Conservation (phyloP, 192 early-diverging fungal species). For the Linnemannia exigua region DNA sequence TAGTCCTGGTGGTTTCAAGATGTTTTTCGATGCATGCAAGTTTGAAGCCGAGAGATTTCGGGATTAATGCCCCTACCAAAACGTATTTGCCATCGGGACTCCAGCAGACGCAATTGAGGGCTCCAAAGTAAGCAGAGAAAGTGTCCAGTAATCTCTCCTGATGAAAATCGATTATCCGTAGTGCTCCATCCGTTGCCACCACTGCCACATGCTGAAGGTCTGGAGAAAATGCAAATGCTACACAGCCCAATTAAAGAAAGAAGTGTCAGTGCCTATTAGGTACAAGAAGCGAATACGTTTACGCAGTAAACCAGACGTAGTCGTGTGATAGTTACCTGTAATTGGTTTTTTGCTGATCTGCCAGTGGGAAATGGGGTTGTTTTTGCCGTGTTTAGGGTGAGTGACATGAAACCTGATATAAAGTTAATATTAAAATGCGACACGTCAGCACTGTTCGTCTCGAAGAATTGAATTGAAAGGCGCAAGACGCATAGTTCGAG, state of each 20-base stretch:
- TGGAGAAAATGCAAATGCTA: slow-evolving; percentile 88
- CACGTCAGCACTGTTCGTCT: background rate
- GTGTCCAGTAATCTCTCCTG: slow-evolving; percentile 83
- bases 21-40: background rate
- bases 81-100: slow-evolving; percentile 91
- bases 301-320: background rate
- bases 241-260: slow-evolving; percentile 3
- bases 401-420: slow-evolving; percentile 66
- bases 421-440: background rate
- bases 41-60: background rate
- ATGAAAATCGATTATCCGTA: slow-evolving; percentile 84
- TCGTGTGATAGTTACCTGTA: slow-evolving; percentile 62
- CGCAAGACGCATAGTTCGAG: background rate
- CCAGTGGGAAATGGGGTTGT: slow-evolving; percentile 91
- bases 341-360: slow-evolving; percentile 77
- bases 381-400: slow-evolving; percentile 73
- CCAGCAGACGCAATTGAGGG: slow-evolving; percentile 89
- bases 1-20: background rate
- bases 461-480: background rate
- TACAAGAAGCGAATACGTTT: no score
- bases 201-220: slow-evolving; percentile 86
- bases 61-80: slow-evolving; percentile 54
- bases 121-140: slow-evolving; percentile 89
- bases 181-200: slow-evolving; percentile 80
- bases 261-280: background rate